A percentile compares a stretch with the other conserved stretches of the same genome.
Evolutionary conservation across 345 rosid species (phyloP).

Genomic region (Bruguiera sexangula): DNA sequence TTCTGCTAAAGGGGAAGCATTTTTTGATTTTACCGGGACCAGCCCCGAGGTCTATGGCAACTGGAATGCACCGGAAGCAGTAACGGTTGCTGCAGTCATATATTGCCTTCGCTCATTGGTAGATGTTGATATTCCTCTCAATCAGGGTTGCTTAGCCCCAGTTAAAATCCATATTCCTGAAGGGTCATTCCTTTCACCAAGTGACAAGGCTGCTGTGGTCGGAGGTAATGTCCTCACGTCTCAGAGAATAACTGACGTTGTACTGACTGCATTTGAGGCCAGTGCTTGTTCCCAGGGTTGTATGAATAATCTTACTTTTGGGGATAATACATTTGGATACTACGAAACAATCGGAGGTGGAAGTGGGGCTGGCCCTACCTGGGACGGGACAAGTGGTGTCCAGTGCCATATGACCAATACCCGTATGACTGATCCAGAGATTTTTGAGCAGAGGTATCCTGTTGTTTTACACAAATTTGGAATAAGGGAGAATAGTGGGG

Average conservation of each 20-base stretch:
- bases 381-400: constrained; percentile 93
- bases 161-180: constrained; percentile 68
- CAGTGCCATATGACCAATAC: constrained; percentile 99
- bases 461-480: constrained; percentile 80
- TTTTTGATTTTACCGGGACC: constrained; percentile 82
- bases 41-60: constrained; percentile 92
- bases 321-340: constrained; percentile 81
- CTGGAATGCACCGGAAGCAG: constrained; percentile 99
- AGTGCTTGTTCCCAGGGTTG: constrained; percentile 98
- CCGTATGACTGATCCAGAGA: constrained; percentile 98
- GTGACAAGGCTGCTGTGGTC: constrained; percentile 92
- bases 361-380: constrained; percentile 83
- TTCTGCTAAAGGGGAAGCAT: constrained; percentile 69
- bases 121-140: constrained; percentile 87
- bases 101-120: constrained; percentile 90
- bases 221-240: constrained; percentile 97
- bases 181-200: constrained; percentile 89
- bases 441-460: constrained; percentile 92
- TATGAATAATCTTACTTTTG: constrained; percentile 97
- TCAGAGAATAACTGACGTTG: constrained; percentile 85
- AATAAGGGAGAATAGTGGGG: constrained; percentile 80
- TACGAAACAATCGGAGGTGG: constrained; percentile 97
- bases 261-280: constrained; percentile 82
- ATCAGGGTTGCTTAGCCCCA: constrained; percentile 94
- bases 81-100: constrained; percentile 90